A percentile compares a stretch with the other conserved stretches of the same genome.
Evolutionary conservation across 352 stramenopile species (phyloP).

Genomic region (Pythium diclinum): DNA sequence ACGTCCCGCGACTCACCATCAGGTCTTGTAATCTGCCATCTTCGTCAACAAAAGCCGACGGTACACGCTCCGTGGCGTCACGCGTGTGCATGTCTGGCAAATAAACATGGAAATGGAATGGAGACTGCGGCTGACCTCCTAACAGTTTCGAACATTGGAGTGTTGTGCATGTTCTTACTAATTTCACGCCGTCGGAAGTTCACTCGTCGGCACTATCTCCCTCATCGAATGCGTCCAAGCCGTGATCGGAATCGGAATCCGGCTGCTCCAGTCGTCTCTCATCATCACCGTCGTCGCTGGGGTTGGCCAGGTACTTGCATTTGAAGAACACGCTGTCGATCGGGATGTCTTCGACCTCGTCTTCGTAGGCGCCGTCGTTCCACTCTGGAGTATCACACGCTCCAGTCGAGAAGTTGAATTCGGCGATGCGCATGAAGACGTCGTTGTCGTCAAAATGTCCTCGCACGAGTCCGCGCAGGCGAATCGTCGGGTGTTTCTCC

Average conservation of each 20-base stretch:
- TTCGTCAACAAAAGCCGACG: too few species aligned
- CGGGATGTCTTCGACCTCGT: not conserved
- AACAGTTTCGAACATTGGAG: too few species aligned
- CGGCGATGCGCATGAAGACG: not conserved
- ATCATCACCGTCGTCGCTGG: not conserved
- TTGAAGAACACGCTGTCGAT: not conserved
- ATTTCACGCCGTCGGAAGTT: too few species aligned
- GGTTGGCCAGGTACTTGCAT: not conserved
- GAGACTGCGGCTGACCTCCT: too few species aligned
- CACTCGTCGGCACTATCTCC: not conserved
- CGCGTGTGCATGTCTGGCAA: too few species aligned
- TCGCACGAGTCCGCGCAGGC: not conserved
- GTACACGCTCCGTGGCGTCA: too few species aligned
- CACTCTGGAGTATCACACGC: not conserved
- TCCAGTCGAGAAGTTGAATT: not conserved
- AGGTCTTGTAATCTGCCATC: too few species aligned
- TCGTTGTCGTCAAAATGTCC: not conserved
- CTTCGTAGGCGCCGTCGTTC: constrained; percentile 1
- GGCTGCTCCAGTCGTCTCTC: not conserved
- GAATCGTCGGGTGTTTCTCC: not conserved
- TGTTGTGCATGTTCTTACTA: too few species aligned
- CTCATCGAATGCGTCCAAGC: not conserved
- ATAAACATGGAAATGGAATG: too few species aligned
- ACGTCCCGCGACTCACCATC: too few species aligned
- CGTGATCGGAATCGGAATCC: not conserved